Evolutionary conservation across 2,329 filamentous ascomycete genomes (phyloP).

Genomic region (Botryotinia narcissicola): DNA sequence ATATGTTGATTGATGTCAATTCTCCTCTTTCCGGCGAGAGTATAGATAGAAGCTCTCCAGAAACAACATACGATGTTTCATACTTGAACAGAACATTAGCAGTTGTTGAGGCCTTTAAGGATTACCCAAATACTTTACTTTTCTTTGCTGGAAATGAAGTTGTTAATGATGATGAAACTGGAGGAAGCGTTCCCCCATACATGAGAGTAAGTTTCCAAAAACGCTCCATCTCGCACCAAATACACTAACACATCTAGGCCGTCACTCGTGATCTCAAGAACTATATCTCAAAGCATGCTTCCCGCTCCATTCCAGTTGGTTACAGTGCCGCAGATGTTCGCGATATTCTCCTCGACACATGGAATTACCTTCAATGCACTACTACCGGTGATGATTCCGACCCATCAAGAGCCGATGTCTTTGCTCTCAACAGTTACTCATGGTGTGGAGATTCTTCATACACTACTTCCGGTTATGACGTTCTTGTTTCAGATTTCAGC

Average conservation of each 20-base stretch:
- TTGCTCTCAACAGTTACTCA: constrained; percentile 75
- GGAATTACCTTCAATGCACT: constrained; percentile 70
- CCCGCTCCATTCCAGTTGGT: constrained; percentile 70
- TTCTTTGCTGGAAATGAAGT: constrained; percentile 82
- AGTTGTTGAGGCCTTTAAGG: constrained; percentile 64
- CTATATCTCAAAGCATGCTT: constrained; percentile 70
- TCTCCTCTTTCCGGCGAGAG: constrained; percentile 59
- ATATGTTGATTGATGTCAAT: constrained; percentile 68
- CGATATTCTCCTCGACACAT: constrained; percentile 68
- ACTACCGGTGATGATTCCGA: constrained; percentile 53
- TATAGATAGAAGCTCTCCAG: constrained; percentile 54
- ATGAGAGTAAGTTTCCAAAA: constrained; percentile 45
- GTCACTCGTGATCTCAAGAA: constrained; percentile 78
- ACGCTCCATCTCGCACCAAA: not conserved
- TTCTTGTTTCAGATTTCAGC: constrained; percentile 63
- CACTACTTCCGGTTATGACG: constrained; percentile 59
- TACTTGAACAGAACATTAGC: constrained; percentile 67
- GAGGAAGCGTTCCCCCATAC: constrained; percentile 63
- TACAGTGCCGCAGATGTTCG: constrained; percentile 82
- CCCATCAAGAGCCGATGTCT: constrained; percentile 67
- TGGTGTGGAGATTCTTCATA: constrained; percentile 68
- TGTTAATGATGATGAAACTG: constrained; percentile 64
- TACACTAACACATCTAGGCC: constrained; percentile 48
- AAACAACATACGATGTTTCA: constrained; percentile 56
- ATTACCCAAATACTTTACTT: constrained; percentile 64